Conservation (phyloP, 31 red algal species). For the Odonthalia washingtoniensis region DNA sequence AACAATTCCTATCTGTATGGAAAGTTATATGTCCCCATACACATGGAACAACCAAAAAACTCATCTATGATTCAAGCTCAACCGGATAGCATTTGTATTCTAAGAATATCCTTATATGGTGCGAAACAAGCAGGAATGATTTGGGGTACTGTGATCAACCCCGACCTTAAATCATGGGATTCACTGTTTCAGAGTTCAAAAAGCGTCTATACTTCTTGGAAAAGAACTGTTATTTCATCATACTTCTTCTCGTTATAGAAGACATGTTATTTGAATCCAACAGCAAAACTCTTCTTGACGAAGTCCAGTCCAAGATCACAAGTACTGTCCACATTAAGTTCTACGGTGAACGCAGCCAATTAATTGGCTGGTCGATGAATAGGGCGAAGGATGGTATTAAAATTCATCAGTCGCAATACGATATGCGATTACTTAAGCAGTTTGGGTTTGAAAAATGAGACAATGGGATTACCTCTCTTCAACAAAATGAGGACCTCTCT, state of each 20-base stretch:
- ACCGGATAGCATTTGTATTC: background rate
- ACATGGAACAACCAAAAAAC: conserved; percentile 38
- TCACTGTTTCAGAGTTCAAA: background rate
- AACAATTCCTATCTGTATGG: conserved; percentile 11
- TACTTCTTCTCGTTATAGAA: conserved; percentile 5
- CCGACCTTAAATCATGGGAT: background rate
- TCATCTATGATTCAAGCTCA: background rate
- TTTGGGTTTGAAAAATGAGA: background rate
- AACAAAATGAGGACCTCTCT: background rate
- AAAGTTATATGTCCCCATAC: background rate
- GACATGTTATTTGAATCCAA: conserved; percentile 2
- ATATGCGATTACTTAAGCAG: background rate
- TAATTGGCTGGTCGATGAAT: conserved; percentile 17
- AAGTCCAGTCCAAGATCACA: conserved; percentile 13
- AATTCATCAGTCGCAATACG: background rate
- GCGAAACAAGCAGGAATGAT: conserved; percentile 20
- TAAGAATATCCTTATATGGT: conserved; percentile 9
- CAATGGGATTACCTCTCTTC: background rate
- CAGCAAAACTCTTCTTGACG: background rate
- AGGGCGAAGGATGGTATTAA: background rate
- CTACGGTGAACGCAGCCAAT: conserved; percentile 12
- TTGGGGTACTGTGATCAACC: conserved; percentile 9
- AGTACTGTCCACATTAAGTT: conserved; percentile 36
- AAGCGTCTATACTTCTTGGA: background rate
- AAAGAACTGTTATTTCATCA: background rate